phyloP scores from a whole-genome alignment of 2,329 filamentous ascomycete genomes.

The Alternaria triticina region DNA sequence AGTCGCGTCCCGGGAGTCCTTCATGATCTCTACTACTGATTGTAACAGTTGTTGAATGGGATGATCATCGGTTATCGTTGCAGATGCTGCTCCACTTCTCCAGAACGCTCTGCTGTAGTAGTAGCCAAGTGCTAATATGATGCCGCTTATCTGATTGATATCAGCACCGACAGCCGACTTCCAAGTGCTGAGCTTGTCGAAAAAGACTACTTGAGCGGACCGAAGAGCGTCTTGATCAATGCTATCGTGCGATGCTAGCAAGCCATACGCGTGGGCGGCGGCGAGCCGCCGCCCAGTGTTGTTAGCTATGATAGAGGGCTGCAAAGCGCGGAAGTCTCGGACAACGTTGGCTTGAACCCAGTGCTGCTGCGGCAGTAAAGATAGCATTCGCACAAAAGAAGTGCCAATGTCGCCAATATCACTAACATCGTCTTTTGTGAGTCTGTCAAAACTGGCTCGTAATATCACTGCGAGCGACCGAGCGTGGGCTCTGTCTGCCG shows the following conservation, averaged over 20 bases:
- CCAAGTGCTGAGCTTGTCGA: constrained; percentile 59
- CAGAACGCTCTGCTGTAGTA: constrained; percentile 64
- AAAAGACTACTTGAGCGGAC: constrained; percentile 54
- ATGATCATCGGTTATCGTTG: constrained; percentile 38
- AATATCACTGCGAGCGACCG: constrained; percentile 51
- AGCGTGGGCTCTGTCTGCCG: constrained; percentile 41
- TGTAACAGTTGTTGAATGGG: constrained; percentile 52
- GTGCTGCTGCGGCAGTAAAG: constrained; percentile 59
- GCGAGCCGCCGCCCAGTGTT: constrained; percentile 70
- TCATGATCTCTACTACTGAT: constrained; percentile 59
- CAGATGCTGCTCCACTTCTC: constrained; percentile 48
- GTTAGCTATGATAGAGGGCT: constrained; percentile 72
- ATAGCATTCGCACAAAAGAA: constrained; percentile 62
- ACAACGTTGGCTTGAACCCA: constrained; percentile 40
- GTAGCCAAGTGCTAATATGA: constrained; percentile 64
- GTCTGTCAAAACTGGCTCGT: constrained; percentile 53
- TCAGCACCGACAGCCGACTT: constrained; percentile 65
- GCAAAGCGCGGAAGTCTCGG: constrained; percentile 56
- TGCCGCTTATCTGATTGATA: constrained; percentile 65
- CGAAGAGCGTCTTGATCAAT: constrained; percentile 51
- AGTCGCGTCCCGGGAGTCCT: constrained; percentile 60
- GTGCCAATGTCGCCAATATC: constrained; percentile 55
- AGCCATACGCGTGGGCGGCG: constrained; percentile 75
- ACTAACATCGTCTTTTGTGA: constrained; percentile 49
- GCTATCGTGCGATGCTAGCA: constrained; percentile 71